phyloP scores from a whole-genome alignment of 2,329 filamentous ascomycete genomes.

The Domatiomyces catenatus region DNA sequence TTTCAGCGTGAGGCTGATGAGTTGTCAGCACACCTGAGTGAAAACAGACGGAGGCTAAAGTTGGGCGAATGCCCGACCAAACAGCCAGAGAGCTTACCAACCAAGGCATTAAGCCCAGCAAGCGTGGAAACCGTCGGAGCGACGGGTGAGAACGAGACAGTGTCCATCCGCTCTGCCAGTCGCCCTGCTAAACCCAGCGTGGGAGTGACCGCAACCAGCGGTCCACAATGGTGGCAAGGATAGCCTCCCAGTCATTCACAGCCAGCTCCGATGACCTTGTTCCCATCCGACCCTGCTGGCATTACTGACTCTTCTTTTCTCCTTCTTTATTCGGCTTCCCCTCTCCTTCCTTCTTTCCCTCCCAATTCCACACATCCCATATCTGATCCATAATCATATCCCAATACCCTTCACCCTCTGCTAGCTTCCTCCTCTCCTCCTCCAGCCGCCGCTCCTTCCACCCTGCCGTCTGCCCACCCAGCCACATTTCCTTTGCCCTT shows the following conservation, averaged over 20 bases:
- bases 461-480: constrained; percentile 25
- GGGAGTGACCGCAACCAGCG: neutral
- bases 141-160: neutral
- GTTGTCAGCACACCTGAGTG: neutral
- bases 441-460: constrained; percentile 26
- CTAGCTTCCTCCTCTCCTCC: constrained; percentile 26
- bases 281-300: neutral
- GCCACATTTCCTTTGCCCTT: constrained; percentile 16
- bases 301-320: constrained; percentile 15
- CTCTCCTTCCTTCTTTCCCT: constrained; percentile 10
- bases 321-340: constrained; percentile 15
- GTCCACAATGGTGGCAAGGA: neutral
- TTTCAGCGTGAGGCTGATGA: constrained; percentile 10
- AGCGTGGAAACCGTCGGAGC: neutral
- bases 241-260: neutral
- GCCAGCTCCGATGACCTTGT: neutral
- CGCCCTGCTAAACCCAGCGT: neutral
- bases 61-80: constrained; percentile 2
- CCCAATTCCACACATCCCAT: constrained; percentile 25
- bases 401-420: constrained; percentile 27
- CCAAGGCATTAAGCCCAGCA: neutral
- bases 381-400: constrained; percentile 32
- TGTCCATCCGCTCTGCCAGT: neutral
- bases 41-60: constrained; percentile 5
- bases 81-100: constrained; percentile 4